Base-by-base conservation (phyloP, 2,329 filamentous ascomycete genomes). In the Colletotrichum abscissum region DNA sequence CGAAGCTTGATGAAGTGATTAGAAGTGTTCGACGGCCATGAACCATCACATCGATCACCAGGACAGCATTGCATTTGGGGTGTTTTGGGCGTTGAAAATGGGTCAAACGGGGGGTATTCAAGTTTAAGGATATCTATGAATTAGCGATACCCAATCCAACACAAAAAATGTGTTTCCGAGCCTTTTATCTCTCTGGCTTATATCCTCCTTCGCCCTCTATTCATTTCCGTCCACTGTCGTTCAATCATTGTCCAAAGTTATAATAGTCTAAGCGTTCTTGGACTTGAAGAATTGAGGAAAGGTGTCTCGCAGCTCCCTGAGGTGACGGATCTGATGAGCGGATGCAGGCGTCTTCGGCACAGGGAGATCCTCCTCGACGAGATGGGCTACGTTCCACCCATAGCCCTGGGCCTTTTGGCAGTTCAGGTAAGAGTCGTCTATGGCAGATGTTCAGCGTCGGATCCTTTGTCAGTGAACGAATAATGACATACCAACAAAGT, bases 281-380 rank as follows among this genome's bases (percentile, higher is more conserved):
- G 84, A 84, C 82, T 94, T 97, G 87, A 99, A 98, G 75, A 98
- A 91, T 70, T 97, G 91, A 0, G 97, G 95, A 76, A 96, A 98
- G 12, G 93, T 82, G 0, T 84, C 84, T 58, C 93, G 90, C 71
- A 99, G 84, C 79, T 98, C 93, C 75, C 93, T 88, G 33, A 99
- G 84, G 79, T 91, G 89, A 57, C 89, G 87, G 76, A 99, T 93
- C 80, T 95, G 92, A 81, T 93, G 91, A 78, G 94, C 90, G 49
- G 92, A 92, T 5, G 93, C 92, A 73, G 89, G 90, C 5, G 86
- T 88, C 26, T 83, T 82, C 2, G 95, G 95, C 11, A 88, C 81
- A 19, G 89, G 84, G 42, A 95, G 87, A 7, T 89, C 90, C 46
- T 94, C 91, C 80, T 98, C 97, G 6, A 98, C 91, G 26, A 98